Percentiles rank a stretch among this genome's conserved stretches.
Conservation (phyloP, 345 rosid genomes). For the Populus alba region DNA sequence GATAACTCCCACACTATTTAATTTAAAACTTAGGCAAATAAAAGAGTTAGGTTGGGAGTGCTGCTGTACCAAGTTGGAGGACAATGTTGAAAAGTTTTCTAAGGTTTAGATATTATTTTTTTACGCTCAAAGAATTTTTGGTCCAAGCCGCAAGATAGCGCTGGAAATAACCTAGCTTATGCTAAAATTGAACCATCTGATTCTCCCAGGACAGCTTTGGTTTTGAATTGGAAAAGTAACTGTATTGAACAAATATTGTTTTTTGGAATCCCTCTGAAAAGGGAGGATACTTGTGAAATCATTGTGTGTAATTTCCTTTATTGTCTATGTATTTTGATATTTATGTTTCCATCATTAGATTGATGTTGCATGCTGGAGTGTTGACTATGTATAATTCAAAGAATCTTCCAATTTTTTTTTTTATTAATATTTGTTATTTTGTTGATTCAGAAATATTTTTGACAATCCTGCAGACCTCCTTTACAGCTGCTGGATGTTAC, state of each 20-base stretch:
- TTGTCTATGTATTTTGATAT: neutral
- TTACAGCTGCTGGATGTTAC: slow-evolving; percentile 92
- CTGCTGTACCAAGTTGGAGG: too few relatives aligned
- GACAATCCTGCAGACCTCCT: slow-evolving; percentile 55
- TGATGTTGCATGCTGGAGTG: neutral
- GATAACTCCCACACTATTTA: too few relatives aligned
- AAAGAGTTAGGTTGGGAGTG: too few relatives aligned
- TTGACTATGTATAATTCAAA: neutral
- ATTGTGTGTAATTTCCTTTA: neutral
- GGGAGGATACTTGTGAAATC: neutral
- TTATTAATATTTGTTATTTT: neutral
- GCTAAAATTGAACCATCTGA: neutral
- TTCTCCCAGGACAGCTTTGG: too few relatives aligned
- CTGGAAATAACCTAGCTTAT: too few relatives aligned
- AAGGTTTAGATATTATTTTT: too few relatives aligned
- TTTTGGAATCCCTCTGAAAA: neutral
- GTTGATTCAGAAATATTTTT: slow-evolving; percentile 12
- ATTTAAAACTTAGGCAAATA: too few relatives aligned
- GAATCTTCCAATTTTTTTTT: neutral
- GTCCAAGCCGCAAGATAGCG: too few relatives aligned
- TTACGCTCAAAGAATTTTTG: too few relatives aligned
- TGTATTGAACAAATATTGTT: too few relatives aligned
- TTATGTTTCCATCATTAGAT: neutral
- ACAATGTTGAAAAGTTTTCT: too few relatives aligned
- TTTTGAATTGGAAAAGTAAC: too few relatives aligned